Evolutionary conservation across 805 yeast species (phyloP), one percentile per base, ranked within the genome.

Genomic region (Lachancea fermentati): DNA sequence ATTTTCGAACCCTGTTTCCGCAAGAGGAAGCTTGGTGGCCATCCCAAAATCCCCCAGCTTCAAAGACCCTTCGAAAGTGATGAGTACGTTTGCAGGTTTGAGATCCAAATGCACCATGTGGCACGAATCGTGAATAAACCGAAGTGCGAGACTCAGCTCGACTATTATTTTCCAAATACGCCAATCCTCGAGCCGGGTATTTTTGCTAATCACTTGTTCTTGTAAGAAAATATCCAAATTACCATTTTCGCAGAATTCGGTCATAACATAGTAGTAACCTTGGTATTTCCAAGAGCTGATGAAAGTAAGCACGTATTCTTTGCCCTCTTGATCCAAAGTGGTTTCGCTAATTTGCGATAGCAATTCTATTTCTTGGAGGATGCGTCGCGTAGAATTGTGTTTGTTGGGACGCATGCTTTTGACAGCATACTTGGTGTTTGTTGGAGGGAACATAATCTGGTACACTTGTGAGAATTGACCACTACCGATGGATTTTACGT

Each of bases 31-130:
- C 49, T 76, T 78, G 2, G 95, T 76, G 4, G 97, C 95, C 71
- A 93, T 78, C 6, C 98, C 98, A 68, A 93, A 93, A 64, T 93
- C 98, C 14, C 96, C 98, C 55, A 93, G 83, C 66, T 91, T 93
- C 52, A 93, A 72, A 22, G 79, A 76, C 19, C 98, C 98, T 58
- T 93, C 97, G 64, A 93, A 93, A 1, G 97, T 87, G 37, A 93
- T 81, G 54, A 93, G 82, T 3, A 93, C 79, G 61, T 93, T 93
- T 2, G 97, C 96, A 1, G 98, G 98, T 63, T 93, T 93, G 56
- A 93, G 65, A 63, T 93, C 98, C 39, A 93, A 67, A 64, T 93
- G 98, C 37, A 89, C 67, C 39, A 85, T 81, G 45, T 75, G 74
- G 46, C 82, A 79, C 32, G 78, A 71, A 53, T 71, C 73, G 58